Evolutionary conservation across 495 filamentous ascomycete genomes (phyloP).

Genomic region (Penicillium verhagenii): DNA sequence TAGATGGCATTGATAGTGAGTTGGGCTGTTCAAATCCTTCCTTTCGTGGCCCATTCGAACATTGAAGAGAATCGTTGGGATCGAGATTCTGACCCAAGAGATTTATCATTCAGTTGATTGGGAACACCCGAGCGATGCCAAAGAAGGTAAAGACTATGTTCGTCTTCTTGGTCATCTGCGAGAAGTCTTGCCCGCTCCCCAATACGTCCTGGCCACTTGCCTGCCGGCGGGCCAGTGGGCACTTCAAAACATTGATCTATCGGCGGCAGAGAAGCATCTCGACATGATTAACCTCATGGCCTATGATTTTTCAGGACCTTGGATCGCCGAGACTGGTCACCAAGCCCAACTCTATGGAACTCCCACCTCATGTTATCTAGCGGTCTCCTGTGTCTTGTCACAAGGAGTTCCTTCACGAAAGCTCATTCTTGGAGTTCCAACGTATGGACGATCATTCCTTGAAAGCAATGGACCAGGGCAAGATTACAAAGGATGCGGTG

Average conservation of each 20-base stretch:
- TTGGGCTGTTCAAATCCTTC: not conserved
- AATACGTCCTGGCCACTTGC: conserved; percentile 75
- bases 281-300: conserved; percentile 82
- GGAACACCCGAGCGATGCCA: conserved; percentile 73
- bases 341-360: conserved; percentile 77
- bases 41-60: not conserved
- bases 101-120: conserved; percentile 67
- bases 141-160: conserved; percentile 73
- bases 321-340: conserved; percentile 68
- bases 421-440: conserved; percentile 76
- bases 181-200: conserved; percentile 66
- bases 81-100: not conserved
- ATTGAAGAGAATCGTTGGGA: not conserved
- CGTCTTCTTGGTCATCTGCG: conserved; percentile 68
- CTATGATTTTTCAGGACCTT: conserved; percentile 85
- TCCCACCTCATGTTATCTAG: conserved; percentile 62
- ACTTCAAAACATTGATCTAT: conserved; percentile 73
- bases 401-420: conserved; percentile 70
- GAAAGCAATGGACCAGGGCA: conserved; percentile 64
- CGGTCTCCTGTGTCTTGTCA: conserved; percentile 62
- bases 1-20: conserved; percentile 86
- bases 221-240: conserved; percentile 76
- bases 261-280: conserved; percentile 60
- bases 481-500: conserved; percentile 60
- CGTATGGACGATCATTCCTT: conserved; percentile 80